Conservation (phyloP, 352 stramenopile genomes). For the Globisporangium alternatum region DNA sequence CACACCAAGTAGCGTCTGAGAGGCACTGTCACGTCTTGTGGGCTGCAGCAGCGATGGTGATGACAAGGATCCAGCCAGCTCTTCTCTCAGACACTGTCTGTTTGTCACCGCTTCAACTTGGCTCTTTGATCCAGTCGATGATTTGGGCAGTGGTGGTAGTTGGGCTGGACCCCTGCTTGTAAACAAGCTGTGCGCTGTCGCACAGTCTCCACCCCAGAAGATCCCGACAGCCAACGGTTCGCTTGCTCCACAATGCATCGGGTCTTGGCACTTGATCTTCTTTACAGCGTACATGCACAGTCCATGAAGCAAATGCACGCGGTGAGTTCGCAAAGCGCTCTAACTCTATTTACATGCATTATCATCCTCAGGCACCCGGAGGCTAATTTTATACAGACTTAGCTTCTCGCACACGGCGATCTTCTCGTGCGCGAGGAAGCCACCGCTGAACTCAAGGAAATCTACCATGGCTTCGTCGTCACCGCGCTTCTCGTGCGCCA, state of each 20-base stretch:
- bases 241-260: not conserved
- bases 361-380: not conserved
- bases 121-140: not conserved
- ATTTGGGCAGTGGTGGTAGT: conserved; percentile 2
- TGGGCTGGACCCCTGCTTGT: not conserved
- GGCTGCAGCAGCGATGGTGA: not conserved
- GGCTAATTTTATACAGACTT: conserved; percentile 52
- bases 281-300: not conserved
- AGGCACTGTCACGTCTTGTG: conserved; percentile 8
- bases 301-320: not conserved
- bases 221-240: conserved; percentile 21
- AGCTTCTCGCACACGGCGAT: conserved; percentile 41
- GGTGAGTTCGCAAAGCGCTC: not conserved
- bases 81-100: not conserved
- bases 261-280: not conserved
- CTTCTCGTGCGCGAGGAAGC: conserved; percentile 36
- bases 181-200: not conserved
- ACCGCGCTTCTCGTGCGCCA: conserved; percentile 68
- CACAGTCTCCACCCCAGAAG: conserved; percentile 26
- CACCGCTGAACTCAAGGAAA: conserved; percentile 48
- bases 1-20: conserved; percentile 37
- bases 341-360: conserved; percentile 8
- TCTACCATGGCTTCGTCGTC: conserved; percentile 73
- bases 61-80: not conserved
- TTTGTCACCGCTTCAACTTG: no score